Base-by-base conservation (phyloP, 2,329 filamentous ascomycete species). In the Penicillium sp. region DNA sequence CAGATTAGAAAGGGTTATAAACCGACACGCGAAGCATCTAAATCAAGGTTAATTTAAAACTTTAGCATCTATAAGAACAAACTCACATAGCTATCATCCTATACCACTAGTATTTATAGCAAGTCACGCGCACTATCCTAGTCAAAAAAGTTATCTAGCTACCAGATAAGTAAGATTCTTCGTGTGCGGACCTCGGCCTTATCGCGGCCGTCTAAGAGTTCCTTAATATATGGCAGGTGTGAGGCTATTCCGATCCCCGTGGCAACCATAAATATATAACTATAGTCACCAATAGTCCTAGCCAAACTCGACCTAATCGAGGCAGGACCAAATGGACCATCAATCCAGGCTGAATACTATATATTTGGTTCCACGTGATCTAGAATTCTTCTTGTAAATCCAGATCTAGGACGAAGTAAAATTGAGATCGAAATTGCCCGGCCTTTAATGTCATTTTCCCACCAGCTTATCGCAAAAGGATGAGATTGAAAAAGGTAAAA, bases 161-260 rank as follows among this genome's bases (percentile, higher is more conserved):
- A 54, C 68, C 55, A 73, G 11, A 73, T 52, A 7, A 74, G 54
- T 20, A 62, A 56, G 29, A 73, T 69, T n/a, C 49, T 51, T 31
- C 60, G 47, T 47, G 64, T 68, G 12, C 48, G 45, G 43, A 67
- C 55, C 43, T 59, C 33, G 41, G 60, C 60, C 15, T 61, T 59
- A 29, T 67, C 51, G 51, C 67, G 62, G 14, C 63, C 58, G 25
- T 72, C 56, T 9, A 76, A 59, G 6, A 76, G 60, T 53, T 73
- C 58, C 46, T 71, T 72, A 7, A 76, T 64, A 59, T 72, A 73
- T 8, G 59, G 69, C 46, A 75, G 56, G 37, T 71, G 57, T 33
- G 66, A 64, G n/a, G 63, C 58, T 31, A 76, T 74, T 2, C 71
- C 63, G 35, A 74, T 74, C n/a, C 67, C 63, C 33, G 62, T 75